A percentile compares a stretch with the other conserved stretches of the same genome.
These are phyloP conservation scores for Nicotiana obtusifolia DNA, from an alignment of 257 asterid species.

Conservation along the genomic window DNA sequence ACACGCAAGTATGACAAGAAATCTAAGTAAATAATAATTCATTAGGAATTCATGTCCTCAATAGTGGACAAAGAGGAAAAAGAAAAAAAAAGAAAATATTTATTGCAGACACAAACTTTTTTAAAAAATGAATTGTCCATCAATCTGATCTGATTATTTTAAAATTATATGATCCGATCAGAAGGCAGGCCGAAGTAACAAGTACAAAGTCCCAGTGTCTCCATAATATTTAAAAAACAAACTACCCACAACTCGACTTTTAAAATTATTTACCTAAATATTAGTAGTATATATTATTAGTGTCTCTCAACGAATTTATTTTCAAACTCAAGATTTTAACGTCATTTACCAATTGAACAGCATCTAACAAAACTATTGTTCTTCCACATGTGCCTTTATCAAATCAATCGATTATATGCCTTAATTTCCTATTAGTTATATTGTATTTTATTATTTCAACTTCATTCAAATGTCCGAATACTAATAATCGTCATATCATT, in stretches of 20 bases:
- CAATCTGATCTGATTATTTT: slow-evolving; percentile 13
- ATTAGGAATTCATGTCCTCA: slow-evolving; percentile 9
- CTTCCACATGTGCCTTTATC: not conserved
- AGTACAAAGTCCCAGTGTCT: slow-evolving; percentile 9
- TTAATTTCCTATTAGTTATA: too few species aligned
- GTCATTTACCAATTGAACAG: not conserved
- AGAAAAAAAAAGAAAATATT: not conserved
- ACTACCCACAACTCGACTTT: not conserved
- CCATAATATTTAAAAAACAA: not conserved
- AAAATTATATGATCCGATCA: slow-evolving; percentile 24
- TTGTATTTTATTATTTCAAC: not conserved
- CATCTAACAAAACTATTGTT: not conserved
- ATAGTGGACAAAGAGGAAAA: not conserved
- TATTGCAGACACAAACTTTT: not conserved
- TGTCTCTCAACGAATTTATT: not conserved
- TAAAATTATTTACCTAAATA: too few species aligned
- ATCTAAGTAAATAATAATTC: not conserved
- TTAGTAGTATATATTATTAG: not conserved
- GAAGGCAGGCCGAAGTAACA: slow-evolving; percentile 15
- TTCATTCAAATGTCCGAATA: not conserved
- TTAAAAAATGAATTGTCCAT: slow-evolving; percentile 6
- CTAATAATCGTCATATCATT: not conserved
- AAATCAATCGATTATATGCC: not conserved
- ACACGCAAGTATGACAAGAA: slow-evolving; percentile 11
- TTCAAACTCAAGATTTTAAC: not conserved